phyloP scores from a whole-genome alignment of 306 rosid genomes.

The Lotus japonicus region DNA sequence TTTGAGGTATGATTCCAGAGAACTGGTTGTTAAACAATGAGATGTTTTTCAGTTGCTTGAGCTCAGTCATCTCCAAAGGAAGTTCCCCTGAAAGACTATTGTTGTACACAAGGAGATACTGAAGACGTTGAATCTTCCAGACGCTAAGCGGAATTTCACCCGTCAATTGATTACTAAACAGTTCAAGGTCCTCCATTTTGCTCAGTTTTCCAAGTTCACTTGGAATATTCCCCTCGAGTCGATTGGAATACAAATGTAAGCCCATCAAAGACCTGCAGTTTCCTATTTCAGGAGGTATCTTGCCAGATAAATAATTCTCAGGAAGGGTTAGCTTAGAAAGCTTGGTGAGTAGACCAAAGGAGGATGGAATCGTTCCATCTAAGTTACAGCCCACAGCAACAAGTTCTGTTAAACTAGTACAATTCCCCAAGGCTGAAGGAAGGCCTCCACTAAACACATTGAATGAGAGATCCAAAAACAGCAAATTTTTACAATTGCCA shows the following conservation, averaged over 20 bases:
- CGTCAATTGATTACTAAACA: constrained; percentile 44
- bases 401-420: constrained; percentile 35
- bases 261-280: constrained; percentile 47
- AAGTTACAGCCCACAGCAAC: constrained; percentile 33
- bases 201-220: constrained; percentile 56
- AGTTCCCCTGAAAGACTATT: constrained; percentile 69
- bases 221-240: constrained; percentile 68
- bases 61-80: constrained; percentile 62
- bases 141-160: constrained; percentile 77
- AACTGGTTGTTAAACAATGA: constrained; percentile 60
- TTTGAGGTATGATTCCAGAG: constrained; percentile 70
- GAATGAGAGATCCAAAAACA: constrained; percentile 44
- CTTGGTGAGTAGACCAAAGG: constrained; percentile 44
- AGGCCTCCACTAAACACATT: constrained; percentile 52
- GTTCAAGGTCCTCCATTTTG: constrained; percentile 38
- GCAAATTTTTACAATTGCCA: constrained; percentile 35
- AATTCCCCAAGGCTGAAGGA: constrained; percentile 63
- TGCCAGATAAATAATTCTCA: constrained; percentile 50
- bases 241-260: constrained; percentile 49
- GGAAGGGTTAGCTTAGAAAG: constrained; percentile 42
- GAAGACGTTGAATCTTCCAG: constrained; percentile 76
- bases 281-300: constrained; percentile 65
- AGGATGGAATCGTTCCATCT: constrained; percentile 60
- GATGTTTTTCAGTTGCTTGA: constrained; percentile 54
- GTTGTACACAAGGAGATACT: constrained; percentile 47